These are phyloP conservation scores for Didymella keratinophila DNA, from an alignment of 2,329 filamentous ascomycete genomes.

Conservation along the genomic window DNA sequence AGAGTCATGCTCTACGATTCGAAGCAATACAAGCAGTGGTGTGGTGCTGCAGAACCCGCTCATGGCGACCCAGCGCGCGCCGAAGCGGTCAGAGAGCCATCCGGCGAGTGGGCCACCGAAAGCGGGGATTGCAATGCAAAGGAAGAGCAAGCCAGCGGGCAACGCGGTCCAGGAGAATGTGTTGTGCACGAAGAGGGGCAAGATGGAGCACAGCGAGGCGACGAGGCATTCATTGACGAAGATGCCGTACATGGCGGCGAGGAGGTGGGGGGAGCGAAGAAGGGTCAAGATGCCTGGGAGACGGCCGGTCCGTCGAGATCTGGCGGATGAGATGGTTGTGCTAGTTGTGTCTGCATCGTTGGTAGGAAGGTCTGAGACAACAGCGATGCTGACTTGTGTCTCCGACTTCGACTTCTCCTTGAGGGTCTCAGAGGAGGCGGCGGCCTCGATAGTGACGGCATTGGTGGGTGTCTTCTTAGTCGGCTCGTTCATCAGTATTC, in stretches of 20 bases:
- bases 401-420: background rate
- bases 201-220: conserved; percentile 61
- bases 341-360: background rate
- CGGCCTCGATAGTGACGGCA: background rate
- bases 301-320: background rate
- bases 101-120: conserved; percentile 65
- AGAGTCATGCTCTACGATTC: background rate
- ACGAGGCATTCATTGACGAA: conserved; percentile 57
- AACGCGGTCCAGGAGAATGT: conserved; percentile 60
- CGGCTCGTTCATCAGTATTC: conserved; percentile 28
- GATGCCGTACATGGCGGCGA: conserved; percentile 64
- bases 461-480: background rate
- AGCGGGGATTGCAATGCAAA: conserved; percentile 64
- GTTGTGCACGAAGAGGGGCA: conserved; percentile 60
- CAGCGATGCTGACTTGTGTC: background rate
- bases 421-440: background rate
- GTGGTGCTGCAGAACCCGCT: background rate
- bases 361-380: background rate
- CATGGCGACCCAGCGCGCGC: conserved; percentile 68
- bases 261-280: conserved; percentile 61
- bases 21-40: background rate
- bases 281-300: conserved; percentile 48
- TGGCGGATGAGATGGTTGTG: background rate
- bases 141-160: conserved; percentile 61
- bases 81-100: conserved; percentile 59